These are phyloP conservation scores for Allomyces macrogynus DNA, from an alignment of 192 early-diverging fungal species.

Conservation along the genomic window DNA sequence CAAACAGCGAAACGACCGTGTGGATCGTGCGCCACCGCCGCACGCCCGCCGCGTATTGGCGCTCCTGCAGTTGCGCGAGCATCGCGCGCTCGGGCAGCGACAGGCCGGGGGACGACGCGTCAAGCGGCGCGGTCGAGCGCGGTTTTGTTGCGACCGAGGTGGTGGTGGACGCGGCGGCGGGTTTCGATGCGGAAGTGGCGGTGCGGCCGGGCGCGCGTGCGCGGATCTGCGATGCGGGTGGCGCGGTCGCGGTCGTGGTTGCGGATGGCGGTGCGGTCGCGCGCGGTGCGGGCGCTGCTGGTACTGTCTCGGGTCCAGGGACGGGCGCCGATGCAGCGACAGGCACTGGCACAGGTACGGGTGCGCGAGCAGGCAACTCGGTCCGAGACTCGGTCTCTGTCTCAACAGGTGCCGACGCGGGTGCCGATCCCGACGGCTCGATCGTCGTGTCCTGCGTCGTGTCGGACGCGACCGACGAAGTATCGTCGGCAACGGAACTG, in stretches of 20 bases:
- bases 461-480: not conserved
- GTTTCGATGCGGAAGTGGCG: not conserved
- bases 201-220: too few species aligned
- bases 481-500: too few species aligned
- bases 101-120: not conserved
- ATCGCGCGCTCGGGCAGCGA: not conserved
- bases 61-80: not conserved
- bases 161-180: not conserved
- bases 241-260: not conserved
- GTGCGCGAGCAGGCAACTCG: too few species aligned
- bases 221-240: not conserved
- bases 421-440: not conserved
- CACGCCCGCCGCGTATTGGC: not conserved
- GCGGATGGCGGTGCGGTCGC: not conserved
- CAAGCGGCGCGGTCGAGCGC: too few species aligned
- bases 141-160: not conserved
- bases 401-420: not conserved
- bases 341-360: not conserved
- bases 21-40: not conserved
- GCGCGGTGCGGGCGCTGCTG: too few species aligned
- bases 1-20: not conserved
- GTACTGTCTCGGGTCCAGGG: not conserved
- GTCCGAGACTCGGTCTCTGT: not conserved
- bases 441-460: not conserved
- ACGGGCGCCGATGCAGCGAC: not conserved